Evolutionary conservation across 306 rosid genomes (phyloP).

Genomic region (Boehmeria nivea): DNA sequence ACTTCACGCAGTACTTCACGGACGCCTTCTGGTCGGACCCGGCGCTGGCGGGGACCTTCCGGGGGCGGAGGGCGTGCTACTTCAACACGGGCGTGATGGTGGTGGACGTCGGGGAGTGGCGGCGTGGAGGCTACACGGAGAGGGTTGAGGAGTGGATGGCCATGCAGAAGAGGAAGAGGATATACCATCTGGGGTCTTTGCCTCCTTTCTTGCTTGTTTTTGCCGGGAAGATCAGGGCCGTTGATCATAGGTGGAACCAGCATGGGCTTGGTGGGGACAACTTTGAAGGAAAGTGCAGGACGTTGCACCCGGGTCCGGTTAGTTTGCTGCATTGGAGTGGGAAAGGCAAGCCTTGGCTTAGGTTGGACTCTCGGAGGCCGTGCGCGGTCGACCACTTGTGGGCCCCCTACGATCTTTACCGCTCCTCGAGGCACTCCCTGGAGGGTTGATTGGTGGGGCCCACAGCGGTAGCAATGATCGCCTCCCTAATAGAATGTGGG

Average conservation of each 20-base stretch:
- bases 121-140: conserved; percentile 42
- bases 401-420: conserved; percentile 65
- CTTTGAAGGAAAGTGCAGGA: conserved; percentile 56
- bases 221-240: conserved; percentile 60
- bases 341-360: conserved; percentile 68
- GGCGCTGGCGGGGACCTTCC: conserved; percentile 24
- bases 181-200: conserved; percentile 55
- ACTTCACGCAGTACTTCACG: conserved; percentile 48
- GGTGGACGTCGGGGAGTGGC: conserved; percentile 58
- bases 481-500: no score
- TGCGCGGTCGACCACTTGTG: conserved; percentile 52
- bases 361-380: conserved; percentile 61
- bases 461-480: no score
- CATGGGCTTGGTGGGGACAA: conserved; percentile 78
- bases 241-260: conserved; percentile 69
- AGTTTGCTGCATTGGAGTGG: conserved; percentile 79
- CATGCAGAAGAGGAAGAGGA: conserved; percentile 51
- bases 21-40: conserved; percentile 45
- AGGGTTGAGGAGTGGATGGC: conserved; percentile 65
- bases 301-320: conserved; percentile 59
- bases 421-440: conserved; percentile 40
- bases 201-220: conserved; percentile 64
- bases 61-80: conserved; percentile 53
- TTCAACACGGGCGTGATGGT: conserved; percentile 79
- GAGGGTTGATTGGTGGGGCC: conserved; percentile 44